These are phyloP conservation scores for Hypoxylon sp. DNA, from an alignment of 2,329 filamentous ascomycete genomes.

Conservation along the genomic window DNA sequence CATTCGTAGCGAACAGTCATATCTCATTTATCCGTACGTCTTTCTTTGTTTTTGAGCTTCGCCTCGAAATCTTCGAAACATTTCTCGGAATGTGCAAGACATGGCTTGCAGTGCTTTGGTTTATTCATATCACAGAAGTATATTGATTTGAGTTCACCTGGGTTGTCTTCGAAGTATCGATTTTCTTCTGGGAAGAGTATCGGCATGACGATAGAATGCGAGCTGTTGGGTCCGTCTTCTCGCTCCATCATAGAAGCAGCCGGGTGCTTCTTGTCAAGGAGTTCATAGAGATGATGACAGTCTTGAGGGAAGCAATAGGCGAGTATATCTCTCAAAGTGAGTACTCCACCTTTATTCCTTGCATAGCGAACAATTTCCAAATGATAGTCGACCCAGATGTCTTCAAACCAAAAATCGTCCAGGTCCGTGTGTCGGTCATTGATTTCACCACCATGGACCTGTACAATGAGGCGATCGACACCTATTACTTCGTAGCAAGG, in stretches of 20 bases:
- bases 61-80: conserved; percentile 30
- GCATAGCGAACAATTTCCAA: conserved; percentile 34
- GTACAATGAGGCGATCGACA: conserved; percentile 11
- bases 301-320: conserved; percentile 31
- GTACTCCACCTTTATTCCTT: conserved; percentile 12
- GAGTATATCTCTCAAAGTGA: conserved; percentile 29
- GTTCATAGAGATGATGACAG: conserved; percentile 3
- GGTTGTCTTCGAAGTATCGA: not conserved
- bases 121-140: not conserved
- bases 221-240: not conserved
- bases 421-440: not conserved
- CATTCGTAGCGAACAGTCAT: not conserved
- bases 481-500: conserved; percentile 23
- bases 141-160: not conserved
- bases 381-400: conserved; percentile 19
- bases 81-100: conserved; percentile 21
- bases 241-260: not conserved
- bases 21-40: not conserved
- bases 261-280: conserved; percentile 15
- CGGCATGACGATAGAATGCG: conserved; percentile 2
- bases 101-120: conserved; percentile 3
- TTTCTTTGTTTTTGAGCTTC: not conserved
- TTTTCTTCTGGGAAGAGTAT: conserved; percentile 21
- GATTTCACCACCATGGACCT: not conserved
- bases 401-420: not conserved